These are phyloP conservation scores for Singerocomus inundabilis DNA, from an alignment of 1,284 basidiomycete genomes.

Conservation along the genomic window DNA sequence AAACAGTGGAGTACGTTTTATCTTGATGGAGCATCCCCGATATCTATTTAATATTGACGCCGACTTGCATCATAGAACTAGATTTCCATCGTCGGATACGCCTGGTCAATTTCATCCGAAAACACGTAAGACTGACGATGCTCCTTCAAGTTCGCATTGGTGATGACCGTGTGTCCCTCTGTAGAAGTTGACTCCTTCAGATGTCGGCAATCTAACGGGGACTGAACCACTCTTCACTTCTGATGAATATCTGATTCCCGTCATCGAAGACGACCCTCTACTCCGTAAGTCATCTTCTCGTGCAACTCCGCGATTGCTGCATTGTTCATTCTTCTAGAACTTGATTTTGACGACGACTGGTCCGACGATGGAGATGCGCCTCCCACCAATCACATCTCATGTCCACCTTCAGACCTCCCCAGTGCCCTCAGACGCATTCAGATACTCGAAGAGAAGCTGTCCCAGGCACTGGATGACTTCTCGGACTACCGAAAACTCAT, in stretches of 20 bases:
- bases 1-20: constrained; percentile 49
- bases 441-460: constrained; percentile 53
- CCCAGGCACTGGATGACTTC: constrained; percentile 52
- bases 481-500: constrained; percentile 59
- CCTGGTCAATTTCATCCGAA: constrained; percentile 85
- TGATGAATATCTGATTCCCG: constrained; percentile 79
- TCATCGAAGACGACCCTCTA: constrained; percentile 80
- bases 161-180: not conserved
- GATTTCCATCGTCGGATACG: constrained; percentile 74
- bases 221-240: constrained; percentile 63
- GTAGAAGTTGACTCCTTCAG: constrained; percentile 52
- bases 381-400: constrained; percentile 24
- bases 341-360: constrained; percentile 70
- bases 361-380: constrained; percentile 51
- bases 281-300: constrained; percentile 60
- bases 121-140: constrained; percentile 44
- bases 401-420: constrained; percentile 31
- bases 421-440: constrained; percentile 47
- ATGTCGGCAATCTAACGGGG: constrained; percentile 49
- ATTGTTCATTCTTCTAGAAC: constrained; percentile 39
- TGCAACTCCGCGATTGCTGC: not conserved
- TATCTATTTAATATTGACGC: constrained; percentile 3
- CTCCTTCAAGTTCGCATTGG: constrained; percentile 10
- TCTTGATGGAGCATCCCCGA: not conserved
- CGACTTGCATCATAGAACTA: constrained; percentile 38